Base-by-base conservation (phyloP, 2,329 filamentous ascomycete species). In the Plenodomus biglobosus region DNA sequence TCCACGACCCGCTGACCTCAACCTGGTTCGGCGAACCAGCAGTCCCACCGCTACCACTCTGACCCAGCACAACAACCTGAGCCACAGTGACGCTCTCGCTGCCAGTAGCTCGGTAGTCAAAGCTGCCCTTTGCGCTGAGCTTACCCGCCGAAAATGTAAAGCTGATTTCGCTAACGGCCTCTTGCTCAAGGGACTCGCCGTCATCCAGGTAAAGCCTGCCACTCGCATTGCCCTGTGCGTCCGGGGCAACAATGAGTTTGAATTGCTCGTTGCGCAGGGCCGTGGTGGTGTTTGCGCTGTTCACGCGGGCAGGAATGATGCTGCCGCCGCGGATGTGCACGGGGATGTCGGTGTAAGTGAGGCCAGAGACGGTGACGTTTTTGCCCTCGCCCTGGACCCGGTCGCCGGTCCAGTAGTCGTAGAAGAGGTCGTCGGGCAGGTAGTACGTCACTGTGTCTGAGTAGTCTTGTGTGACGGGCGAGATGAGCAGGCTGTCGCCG, bases 171-270 rank as follows among this genome's bases (percentile, higher is more conserved):
- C 78, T 82, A n/a, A 77, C 81, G 1, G 60, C 67, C 2, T 72
- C 53, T 69, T 88, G 87, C 49, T 81, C 73, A 41, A 92, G 59
- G 20, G 80, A 84, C 49, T 85, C 83, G 8, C 90, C 90, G 52
- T 95, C 89, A 58, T 94, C 90, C 4, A 94, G 73, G 66, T 92
- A 94, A 47, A 94, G 75, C 42, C 78, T 76, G 0, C 90, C 90
- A 1, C 65, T 69, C 0, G 90, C 90, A 6, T 74, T 81, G 2
- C 85, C 87, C 42, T 86, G 74, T 1, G 66, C 62, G 5, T 80
- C 83, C 0, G 87, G 79, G 0, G 88, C 85, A 38, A 95, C 78
- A 30, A 92, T 62, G 42, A 95, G 74, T 65, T 85, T 80, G 73
- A 92, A 92, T 56, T 84, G 77, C 58, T 87, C 76, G 56, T 81